Base-by-base conservation (phyloP, 2,329 filamentous ascomycete genomes). In the Zopfia rhizophila region DNA sequence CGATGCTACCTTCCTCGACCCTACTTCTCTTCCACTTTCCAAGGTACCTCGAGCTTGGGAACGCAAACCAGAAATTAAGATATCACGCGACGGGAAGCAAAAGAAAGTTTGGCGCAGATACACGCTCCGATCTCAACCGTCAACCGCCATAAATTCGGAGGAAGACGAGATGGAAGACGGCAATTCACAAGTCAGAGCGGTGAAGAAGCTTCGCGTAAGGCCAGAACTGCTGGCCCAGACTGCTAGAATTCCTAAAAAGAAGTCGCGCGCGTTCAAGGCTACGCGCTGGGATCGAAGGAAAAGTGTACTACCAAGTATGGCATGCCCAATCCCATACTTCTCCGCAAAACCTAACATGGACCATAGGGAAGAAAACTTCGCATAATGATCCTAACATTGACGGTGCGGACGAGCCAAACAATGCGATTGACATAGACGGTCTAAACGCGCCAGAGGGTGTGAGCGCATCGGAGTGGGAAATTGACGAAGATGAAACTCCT, bases 91-190 rank as follows among this genome's bases (percentile, higher is more conserved):
- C 21, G 68, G 66, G 8, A 69, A 66, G 41, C 66, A 72, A 14
- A 73, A 74, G 51, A 78, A 77, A 54, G 73, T 81, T 23, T 80
- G 77, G 76, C 76, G 76, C 38, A 67, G 77, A 45, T 67, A 71
- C 50, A 61, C 60, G 23, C 56, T 68, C 10, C 63, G 67, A 39
- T 66, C 67, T 32, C 60, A 60, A 46, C 40, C 51, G 38, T 18
- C 51, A 29, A 55, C 45, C 11, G 17, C 48, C 5, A 12, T 37
- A 11, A 35, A 53, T 1, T 57, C 59, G 2, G 51, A 56, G 5
- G 53, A 45, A 1, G 54, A 58, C 14, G 38, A 51, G n/a, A 61
- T 61, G 10, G 58, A 61, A 22, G 54, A 59, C 23, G 52, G 49
- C 13, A 62, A 70, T 48, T 70, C 69, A 22, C 72, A 69, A 4